Evolutionary conservation across 768 basidiomycete species (phyloP).

Genomic region (Mycena floridula): DNA sequence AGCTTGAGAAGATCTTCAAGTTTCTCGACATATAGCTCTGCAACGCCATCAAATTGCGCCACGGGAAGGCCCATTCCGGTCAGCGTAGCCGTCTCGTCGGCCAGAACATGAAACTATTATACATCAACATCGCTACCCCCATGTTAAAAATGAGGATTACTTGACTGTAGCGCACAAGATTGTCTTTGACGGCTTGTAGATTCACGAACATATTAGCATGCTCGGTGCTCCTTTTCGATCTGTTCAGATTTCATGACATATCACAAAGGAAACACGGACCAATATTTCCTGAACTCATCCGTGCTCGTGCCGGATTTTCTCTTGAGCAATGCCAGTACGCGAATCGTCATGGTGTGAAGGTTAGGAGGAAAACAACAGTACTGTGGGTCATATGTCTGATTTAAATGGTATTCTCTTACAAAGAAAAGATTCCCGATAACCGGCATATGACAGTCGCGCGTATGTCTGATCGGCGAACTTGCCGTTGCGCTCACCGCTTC

Average conservation of each 20-base stretch:
- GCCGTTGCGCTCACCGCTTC: no score
- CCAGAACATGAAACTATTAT: background rate
- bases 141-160: background rate
- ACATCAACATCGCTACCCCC: background rate
- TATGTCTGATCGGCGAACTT: no score
- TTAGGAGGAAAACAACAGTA: no score
- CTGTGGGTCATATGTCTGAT: no score
- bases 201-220: background rate
- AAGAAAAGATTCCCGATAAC: no score
- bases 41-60: constrained; percentile 3
- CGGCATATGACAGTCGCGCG: no score
- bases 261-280: background rate
- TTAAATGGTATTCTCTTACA: no score
- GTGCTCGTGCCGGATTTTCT: background rate
- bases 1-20: constrained; percentile 3
- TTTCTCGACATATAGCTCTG: constrained; percentile 4
- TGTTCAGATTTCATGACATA: background rate
- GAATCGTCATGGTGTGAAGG: no score
- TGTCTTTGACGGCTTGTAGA: background rate
- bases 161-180: background rate
- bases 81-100: background rate
- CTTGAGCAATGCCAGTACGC: background rate
- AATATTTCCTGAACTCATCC: background rate
- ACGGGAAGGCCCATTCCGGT: background rate
- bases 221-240: background rate